Evolutionary conservation across 1,284 basidiomycete species (phyloP).

Genomic region (Boletellus sp.): DNA sequence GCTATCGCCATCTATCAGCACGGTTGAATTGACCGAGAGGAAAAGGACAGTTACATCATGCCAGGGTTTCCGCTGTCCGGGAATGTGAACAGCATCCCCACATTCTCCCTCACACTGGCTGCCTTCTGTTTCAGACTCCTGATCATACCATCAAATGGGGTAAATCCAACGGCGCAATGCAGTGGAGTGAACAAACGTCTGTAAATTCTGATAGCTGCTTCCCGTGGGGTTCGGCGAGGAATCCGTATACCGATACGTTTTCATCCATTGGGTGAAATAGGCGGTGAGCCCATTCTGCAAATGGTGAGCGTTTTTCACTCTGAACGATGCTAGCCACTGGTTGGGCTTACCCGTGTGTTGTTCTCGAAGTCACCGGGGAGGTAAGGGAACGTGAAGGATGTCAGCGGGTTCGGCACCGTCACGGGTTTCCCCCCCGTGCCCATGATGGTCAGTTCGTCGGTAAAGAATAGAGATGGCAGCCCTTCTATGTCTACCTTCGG

Average conservation of each 20-base stretch:
- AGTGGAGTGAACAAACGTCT: neutral
- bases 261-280: neutral
- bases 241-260: neutral
- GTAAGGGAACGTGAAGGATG: neutral
- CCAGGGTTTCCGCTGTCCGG: neutral
- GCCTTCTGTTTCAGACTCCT: neutral
- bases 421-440: neutral
- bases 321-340: no score
- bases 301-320: no score
- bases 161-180: neutral
- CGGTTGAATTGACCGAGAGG: neutral
- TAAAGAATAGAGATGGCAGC: neutral
- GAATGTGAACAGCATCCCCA: neutral
- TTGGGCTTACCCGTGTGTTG: no score
- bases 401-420: neutral
- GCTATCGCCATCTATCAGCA: neutral
- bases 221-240: neutral
- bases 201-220: neutral
- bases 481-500: neutral
- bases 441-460: neutral
- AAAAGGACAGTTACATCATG: neutral
- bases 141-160: neutral
- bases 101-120: neutral
- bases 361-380: neutral
- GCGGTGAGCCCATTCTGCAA: neutral